These are phyloP conservation scores for Adansonia rubrostipa DNA, from an alignment of 441 rosid genomes.

Conservation along the genomic window DNA sequence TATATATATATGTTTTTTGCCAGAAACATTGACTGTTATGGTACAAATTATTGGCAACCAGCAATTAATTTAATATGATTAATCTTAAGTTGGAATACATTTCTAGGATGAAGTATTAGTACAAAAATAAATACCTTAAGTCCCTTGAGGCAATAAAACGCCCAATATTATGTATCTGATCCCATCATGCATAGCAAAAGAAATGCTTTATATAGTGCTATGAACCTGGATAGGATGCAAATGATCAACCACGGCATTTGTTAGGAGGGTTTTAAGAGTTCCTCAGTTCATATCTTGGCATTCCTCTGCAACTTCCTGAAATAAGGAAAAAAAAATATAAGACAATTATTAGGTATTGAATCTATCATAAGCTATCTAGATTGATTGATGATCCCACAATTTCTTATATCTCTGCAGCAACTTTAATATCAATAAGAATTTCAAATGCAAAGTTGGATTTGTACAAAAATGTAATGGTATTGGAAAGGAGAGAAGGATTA, in stretches of 20 bases:
- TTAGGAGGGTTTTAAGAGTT: constrained; percentile 64
- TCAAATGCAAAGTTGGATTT: background rate
- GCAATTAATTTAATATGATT: background rate
- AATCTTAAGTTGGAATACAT: constrained; percentile 3
- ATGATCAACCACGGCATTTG: constrained; percentile 81
- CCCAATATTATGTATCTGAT: background rate
- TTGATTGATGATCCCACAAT: constrained; percentile 6
- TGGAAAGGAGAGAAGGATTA: background rate
- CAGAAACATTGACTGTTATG: background rate
- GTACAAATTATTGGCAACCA: background rate
- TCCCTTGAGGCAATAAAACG: background rate
- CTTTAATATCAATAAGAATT: background rate
- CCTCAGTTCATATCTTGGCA: constrained; percentile 90
- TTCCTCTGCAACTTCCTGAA: constrained; percentile 80
- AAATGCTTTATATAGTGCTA: constrained; percentile 13
- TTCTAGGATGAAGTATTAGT: background rate
- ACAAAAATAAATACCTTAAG: constrained; percentile 9
- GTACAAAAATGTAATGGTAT: background rate
- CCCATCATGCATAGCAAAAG: constrained; percentile 17
- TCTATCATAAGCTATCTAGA: constrained; percentile 9
- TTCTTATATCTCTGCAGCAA: background rate
- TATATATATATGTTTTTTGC: background rate
- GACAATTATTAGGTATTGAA: constrained; percentile 15
- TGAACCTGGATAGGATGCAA: constrained; percentile 88
- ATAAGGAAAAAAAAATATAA: constrained; percentile 13